A percentile compares a stretch with the other conserved stretches of the same genome.
Conservation (phyloP, 2,329 filamentous ascomycete species). For the Xylaria sp. region DNA sequence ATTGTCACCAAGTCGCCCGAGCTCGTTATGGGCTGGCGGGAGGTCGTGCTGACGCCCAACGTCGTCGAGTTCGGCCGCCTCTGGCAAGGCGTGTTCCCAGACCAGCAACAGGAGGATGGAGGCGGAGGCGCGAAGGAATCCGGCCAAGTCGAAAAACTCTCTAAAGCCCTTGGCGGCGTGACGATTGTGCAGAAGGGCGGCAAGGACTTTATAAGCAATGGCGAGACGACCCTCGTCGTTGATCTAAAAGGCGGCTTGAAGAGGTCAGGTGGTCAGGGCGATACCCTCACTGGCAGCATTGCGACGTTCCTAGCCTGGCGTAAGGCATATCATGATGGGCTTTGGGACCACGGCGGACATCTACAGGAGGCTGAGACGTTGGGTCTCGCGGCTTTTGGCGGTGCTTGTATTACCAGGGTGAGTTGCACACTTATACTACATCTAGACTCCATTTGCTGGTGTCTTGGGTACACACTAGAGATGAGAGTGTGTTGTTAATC, state of each 20-base stretch:
- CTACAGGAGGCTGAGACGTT: slow-evolving; percentile 70
- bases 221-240: slow-evolving; percentile 76
- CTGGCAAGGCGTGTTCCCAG: slow-evolving; percentile 76
- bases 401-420: slow-evolving; percentile 85
- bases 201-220: slow-evolving; percentile 85
- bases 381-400: slow-evolving; percentile 84
- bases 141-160: slow-evolving; percentile 71
- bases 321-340: slow-evolving; percentile 81
- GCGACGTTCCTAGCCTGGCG: slow-evolving; percentile 92
- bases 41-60: slow-evolving; percentile 93
- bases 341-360: slow-evolving; percentile 75
- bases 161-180: slow-evolving; percentile 83
- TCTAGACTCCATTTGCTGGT: not conserved
- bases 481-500: not conserved
- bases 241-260: slow-evolving; percentile 87
- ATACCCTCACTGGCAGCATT: slow-evolving; percentile 90
- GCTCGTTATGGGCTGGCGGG: slow-evolving; percentile 81
- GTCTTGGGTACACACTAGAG: not conserved
- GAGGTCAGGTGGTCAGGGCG: slow-evolving; percentile 92
- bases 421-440: slow-evolving; percentile 46
- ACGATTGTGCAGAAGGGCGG: slow-evolving; percentile 91
- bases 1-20: slow-evolving; percentile 80
- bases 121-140: slow-evolving; percentile 47
- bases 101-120: slow-evolving; percentile 46
- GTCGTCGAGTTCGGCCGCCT: slow-evolving; percentile 90